Evolutionary conservation across 2,329 filamentous ascomycete species (phyloP).

Genomic region (Colletotrichum musae): DNA sequence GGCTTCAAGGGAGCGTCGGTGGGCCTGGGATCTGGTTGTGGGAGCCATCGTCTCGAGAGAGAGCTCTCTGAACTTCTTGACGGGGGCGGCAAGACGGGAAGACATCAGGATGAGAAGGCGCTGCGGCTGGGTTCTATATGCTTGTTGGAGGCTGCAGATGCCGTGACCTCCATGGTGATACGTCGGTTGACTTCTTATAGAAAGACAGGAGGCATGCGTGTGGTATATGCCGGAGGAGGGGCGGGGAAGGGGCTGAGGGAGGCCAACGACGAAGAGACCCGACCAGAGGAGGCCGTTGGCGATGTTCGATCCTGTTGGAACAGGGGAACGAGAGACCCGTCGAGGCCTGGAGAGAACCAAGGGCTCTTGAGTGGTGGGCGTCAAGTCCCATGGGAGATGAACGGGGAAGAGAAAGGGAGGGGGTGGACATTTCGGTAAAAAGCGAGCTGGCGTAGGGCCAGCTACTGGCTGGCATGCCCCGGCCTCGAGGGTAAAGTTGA

Average conservation of each 20-base stretch:
- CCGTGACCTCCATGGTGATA: constrained; percentile 33
- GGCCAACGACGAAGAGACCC: constrained; percentile 36
- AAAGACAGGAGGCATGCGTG: neutral
- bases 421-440: constrained; percentile 13
- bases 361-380: constrained; percentile 26
- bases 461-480: constrained; percentile 26
- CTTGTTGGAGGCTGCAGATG: constrained; percentile 19
- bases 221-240: constrained; percentile 15
- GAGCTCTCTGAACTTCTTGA: constrained; percentile 56
- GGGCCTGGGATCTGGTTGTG: constrained; percentile 50
- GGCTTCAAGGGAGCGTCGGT: constrained; percentile 44
- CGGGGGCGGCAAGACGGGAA: constrained; percentile 51
- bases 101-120: constrained; percentile 26
- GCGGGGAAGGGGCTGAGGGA: constrained; percentile 27
- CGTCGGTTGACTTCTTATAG: constrained; percentile 34
- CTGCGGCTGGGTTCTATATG: constrained; percentile 28
- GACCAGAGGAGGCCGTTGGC: constrained; percentile 18
- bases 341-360: neutral
- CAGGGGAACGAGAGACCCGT: constrained; percentile 8
- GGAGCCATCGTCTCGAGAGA: constrained; percentile 58
- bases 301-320: constrained; percentile 29
- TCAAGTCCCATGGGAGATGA: constrained; percentile 12
- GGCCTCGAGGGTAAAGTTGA: constrained; percentile 17
- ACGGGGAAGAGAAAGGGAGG: constrained; percentile 8
- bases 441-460: neutral